phyloP scores from a whole-genome alignment of 129 eudicot species.

The Oenanthe sinensis region DNA sequence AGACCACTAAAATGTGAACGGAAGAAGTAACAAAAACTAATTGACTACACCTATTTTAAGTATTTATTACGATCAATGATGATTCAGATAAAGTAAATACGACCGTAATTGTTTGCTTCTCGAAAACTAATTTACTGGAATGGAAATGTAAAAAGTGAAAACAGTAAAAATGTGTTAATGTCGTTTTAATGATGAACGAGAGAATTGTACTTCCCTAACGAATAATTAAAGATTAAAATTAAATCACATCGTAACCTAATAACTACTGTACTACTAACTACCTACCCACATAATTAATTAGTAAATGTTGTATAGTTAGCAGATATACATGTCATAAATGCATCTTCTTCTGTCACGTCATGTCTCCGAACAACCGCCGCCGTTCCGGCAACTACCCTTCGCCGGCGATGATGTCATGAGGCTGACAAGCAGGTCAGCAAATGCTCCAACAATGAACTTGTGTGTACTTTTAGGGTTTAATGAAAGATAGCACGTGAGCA shows the following conservation, averaged over 20 bases:
- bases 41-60: too few species aligned
- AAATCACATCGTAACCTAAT: background rate
- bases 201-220: background rate
- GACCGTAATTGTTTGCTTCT: too few species aligned
- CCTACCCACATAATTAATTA: slow-evolving; percentile 3
- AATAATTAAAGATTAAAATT: background rate
- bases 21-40: too few species aligned
- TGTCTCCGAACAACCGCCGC: background rate
- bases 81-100: too few species aligned
- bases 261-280: background rate
- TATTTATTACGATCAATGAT: too few species aligned
- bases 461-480: slow-evolving; percentile 82
- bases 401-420: slow-evolving; percentile 40
- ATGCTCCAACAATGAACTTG: slow-evolving; percentile 81
- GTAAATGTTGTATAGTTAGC: background rate
- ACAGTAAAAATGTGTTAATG: too few species aligned
- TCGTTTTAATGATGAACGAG: too few species aligned
- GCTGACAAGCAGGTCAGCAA: slow-evolving; percentile 66
- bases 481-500: slow-evolving; percentile 64
- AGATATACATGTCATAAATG: background rate
- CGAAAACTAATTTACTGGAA: too few species aligned
- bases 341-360: background rate
- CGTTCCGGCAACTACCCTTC: background rate
- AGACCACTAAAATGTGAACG: too few species aligned
- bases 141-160: too few species aligned